Conservation (phyloP, 2,329 filamentous ascomycete species). For the Cadophora sp. region DNA sequence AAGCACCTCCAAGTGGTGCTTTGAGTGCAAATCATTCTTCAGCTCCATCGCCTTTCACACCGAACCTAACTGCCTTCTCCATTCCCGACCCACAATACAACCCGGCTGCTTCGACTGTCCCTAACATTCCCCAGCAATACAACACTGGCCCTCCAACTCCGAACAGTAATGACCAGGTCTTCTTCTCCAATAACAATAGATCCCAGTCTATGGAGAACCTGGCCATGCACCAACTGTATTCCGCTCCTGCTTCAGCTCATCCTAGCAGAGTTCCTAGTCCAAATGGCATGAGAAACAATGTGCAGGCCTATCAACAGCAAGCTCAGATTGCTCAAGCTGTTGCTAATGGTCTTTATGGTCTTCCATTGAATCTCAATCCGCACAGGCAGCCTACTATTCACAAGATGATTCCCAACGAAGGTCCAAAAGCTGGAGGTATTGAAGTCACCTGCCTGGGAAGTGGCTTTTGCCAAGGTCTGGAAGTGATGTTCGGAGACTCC, state of each 20-base stretch:
- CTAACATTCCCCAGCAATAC: constrained; percentile 51
- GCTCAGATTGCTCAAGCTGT: constrained; percentile 56
- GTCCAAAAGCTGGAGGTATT: constrained; percentile 81
- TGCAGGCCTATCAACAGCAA: constrained; percentile 51
- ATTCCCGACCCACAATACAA: constrained; percentile 43
- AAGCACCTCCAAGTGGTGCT: constrained; percentile 47
- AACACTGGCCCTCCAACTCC: constrained; percentile 70
- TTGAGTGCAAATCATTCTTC: constrained; percentile 45
- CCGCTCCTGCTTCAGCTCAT: constrained; percentile 74
- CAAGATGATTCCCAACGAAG: constrained; percentile 83
- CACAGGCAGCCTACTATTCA: constrained; percentile 72
- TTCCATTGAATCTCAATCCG: constrained; percentile 57
- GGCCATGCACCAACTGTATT: constrained; percentile 69
- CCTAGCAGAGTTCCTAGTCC: constrained; percentile 83
- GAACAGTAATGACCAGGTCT: constrained; percentile 65
- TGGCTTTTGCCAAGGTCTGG: constrained; percentile 78
- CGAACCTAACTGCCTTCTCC: constrained; percentile 53
- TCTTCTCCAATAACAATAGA: constrained; percentile 63
- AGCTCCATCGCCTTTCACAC: constrained; percentile 61
- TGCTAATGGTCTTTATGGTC: constrained; percentile 56
- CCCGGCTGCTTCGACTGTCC: constrained; percentile 31
- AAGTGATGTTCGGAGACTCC: constrained; percentile 83
- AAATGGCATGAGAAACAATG: constrained; percentile 55
- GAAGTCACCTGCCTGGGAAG: constrained; percentile 87
- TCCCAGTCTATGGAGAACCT: constrained; percentile 71